Base-by-base conservation (phyloP, 2,329 filamentous ascomycete genomes). In the Fusarium verrucosum region DNA sequence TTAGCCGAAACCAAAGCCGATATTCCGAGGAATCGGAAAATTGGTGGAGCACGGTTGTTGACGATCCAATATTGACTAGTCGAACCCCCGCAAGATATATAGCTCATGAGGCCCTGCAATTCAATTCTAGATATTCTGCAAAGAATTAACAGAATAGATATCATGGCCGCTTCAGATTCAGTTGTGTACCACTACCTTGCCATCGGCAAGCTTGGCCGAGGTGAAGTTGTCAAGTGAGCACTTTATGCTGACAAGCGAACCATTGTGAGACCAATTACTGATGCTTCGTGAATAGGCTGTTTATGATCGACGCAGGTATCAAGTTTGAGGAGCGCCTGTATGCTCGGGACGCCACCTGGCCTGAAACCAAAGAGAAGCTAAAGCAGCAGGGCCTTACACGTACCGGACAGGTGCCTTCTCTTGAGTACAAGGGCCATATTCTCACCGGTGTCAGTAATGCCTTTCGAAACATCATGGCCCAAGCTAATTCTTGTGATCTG, bases 111-210 rank as follows among this genome's bases (percentile, higher is more conserved):
- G n/a, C n/a, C n/a, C n/a, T n/a, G n/a, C 23, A 25, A 25, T 25
- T 25, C 23, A 25, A 25, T 6, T 25, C 10, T 6, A 25, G 23
- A 25, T 6, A 6, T 25, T 25, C 10, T 25, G 23, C 23, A 10
- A 25, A 25, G 23, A 25, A 6, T 10, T 25, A 1, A 14, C 4
- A 38, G 3, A 2, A 8, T 1, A 4, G 13, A 5, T 22, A 58
- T 0, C 7, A 58, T 59, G 45, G 20, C 54, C 0, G 7, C n/a
- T 0, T 44, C 55, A 0, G 35, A 42, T 23, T 42, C 46, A 4
- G 40, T 46, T n/a, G 45, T 53, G 3, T 60, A 60, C 1, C 57
- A 60, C n/a, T 60, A 60, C 40, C 57, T 60, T 6, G 46, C 54
- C 10, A 60, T 60, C 16, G 57, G 57, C n/a, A 60, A 46, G 7